phyloP scores from a whole-genome alignment of 805 yeast genomes.

The Saccharomyces jurei region DNA sequence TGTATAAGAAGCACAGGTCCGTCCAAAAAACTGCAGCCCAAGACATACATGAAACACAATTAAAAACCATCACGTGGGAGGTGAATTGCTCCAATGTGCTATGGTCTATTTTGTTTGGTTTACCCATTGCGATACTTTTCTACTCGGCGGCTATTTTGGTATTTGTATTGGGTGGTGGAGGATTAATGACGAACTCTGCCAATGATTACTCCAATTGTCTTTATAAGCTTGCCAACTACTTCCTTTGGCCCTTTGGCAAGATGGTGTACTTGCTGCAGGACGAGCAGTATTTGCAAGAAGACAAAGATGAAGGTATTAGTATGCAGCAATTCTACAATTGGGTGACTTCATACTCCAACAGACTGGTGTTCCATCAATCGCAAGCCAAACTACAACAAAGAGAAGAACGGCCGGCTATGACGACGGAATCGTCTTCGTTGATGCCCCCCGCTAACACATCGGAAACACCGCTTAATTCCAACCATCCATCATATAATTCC shows the following conservation, averaged over 20 bases:
- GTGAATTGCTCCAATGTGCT: constrained; percentile 60
- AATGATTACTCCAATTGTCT: constrained; percentile 55
- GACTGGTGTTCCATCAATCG: constrained; percentile 57
- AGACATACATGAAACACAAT: constrained; percentile 77
- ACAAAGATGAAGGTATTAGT: constrained; percentile 79
- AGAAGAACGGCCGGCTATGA: neutral
- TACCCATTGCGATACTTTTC: constrained; percentile 43
- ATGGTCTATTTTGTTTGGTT: constrained; percentile 73
- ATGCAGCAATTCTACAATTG: constrained; percentile 79
- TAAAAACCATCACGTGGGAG: constrained; percentile 46
- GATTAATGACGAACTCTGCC: constrained; percentile 38
- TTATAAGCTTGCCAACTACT: constrained; percentile 57
- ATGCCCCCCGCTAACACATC: neutral
- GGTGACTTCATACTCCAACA: constrained; percentile 70
- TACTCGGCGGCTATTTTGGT: constrained; percentile 37
- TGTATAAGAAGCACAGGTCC: constrained; percentile 85
- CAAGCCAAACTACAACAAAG: constrained; percentile 5
- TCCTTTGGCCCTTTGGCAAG: constrained; percentile 83
- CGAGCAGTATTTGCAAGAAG: constrained; percentile 75
- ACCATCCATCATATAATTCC: constrained; percentile 22
- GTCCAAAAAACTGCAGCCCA: constrained; percentile 87
- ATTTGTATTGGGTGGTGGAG: constrained; percentile 30
- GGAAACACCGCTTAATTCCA: constrained; percentile 11
- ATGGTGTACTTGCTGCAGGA: constrained; percentile 72
- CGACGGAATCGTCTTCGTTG: neutral